Evolutionary conservation across 2,329 filamentous ascomycete species (phyloP).

Genomic region (Penicillium sp.): DNA sequence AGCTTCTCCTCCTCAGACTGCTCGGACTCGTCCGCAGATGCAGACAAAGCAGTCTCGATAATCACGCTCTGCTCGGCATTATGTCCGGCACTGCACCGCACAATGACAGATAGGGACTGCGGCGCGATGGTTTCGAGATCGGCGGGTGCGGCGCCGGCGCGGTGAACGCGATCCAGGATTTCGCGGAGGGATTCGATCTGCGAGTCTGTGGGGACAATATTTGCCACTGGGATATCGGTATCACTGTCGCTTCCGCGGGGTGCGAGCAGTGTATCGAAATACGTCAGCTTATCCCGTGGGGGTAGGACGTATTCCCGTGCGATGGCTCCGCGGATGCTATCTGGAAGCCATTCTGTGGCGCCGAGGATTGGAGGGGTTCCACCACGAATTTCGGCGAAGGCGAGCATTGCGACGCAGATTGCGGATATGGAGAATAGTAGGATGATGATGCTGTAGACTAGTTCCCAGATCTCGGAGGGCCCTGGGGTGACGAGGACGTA

Average conservation of each 20-base stretch:
- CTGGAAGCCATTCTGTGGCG: slow-evolving; percentile 57
- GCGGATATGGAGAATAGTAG: slow-evolving; percentile 62
- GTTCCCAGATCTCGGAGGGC: slow-evolving; percentile 53
- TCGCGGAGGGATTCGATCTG: slow-evolving; percentile 26
- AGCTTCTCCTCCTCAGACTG: slow-evolving; percentile 15
- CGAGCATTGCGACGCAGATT: slow-evolving; percentile 62
- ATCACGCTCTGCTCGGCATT: slow-evolving; percentile 25
- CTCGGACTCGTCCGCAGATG: slow-evolving; percentile 6
- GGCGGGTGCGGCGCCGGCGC: slow-evolving; percentile 21
- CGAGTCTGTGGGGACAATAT: slow-evolving; percentile 11
- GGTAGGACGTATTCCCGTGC: slow-evolving; percentile 41
- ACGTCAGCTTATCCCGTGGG: slow-evolving; percentile 18
- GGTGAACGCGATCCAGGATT: slow-evolving; percentile 30
- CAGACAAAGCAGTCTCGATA: slow-evolving; percentile 21
- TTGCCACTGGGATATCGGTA: neutral
- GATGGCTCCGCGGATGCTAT: slow-evolving; percentile 45
- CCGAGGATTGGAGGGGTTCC: slow-evolving; percentile 58
- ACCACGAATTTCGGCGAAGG: slow-evolving; percentile 61
- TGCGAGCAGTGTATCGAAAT: slow-evolving; percentile 17
- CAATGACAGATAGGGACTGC: slow-evolving; percentile 23
- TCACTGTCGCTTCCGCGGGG: neutral
- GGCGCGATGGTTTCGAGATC: slow-evolving; percentile 16
- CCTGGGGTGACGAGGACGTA: slow-evolving; percentile 67
- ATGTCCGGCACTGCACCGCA: slow-evolving; percentile 21
- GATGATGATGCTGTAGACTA: slow-evolving; percentile 57